Percentiles rank a stretch among this genome's conserved stretches.
phyloP scores from a whole-genome alignment of 1,284 basidiomycete genomes.

The Austropuccinia psidii region DNA sequence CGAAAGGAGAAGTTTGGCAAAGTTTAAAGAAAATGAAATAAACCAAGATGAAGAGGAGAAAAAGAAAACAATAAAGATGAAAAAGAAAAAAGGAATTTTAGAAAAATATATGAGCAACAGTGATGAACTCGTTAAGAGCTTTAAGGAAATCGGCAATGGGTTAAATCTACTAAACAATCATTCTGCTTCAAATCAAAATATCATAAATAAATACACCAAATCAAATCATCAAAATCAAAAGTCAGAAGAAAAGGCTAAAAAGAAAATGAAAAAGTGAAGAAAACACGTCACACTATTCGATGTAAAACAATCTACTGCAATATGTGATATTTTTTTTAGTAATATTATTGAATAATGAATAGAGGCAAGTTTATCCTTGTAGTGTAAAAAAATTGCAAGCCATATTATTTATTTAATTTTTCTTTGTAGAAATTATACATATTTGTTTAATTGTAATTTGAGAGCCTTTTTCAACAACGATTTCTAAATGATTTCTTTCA shows the following conservation, averaged over 20 bases:
- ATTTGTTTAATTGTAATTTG: too few species aligned
- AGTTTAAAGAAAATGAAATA: neutral
- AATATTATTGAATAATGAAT: too few species aligned
- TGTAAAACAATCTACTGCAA: too few species aligned
- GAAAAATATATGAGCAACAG: conserved; percentile 33
- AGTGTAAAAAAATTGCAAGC: too few species aligned
- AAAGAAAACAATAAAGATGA: neutral
- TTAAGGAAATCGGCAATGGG: conserved; percentile 25
- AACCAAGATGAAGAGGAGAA: neutral
- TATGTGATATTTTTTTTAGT: too few species aligned
- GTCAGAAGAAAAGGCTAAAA: neutral
- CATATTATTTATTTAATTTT: too few species aligned
- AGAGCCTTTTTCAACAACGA: too few species aligned
- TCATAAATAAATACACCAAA: neutral
- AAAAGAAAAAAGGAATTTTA: neutral
- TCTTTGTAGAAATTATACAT: too few species aligned
- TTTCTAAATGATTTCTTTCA: too few species aligned
- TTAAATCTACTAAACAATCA: conserved; percentile 3
- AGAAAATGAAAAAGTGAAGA: neutral
- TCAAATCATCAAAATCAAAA: neutral
- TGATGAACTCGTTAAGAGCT: conserved; percentile 15
- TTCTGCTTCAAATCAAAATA: neutral
- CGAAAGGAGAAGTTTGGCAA: neutral
- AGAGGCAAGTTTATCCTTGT: too few species aligned
- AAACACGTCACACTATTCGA: neutral